Base-by-base conservation (phyloP, 2,329 filamentous ascomycete species). In the Akanthomyces dipterigenus region DNA sequence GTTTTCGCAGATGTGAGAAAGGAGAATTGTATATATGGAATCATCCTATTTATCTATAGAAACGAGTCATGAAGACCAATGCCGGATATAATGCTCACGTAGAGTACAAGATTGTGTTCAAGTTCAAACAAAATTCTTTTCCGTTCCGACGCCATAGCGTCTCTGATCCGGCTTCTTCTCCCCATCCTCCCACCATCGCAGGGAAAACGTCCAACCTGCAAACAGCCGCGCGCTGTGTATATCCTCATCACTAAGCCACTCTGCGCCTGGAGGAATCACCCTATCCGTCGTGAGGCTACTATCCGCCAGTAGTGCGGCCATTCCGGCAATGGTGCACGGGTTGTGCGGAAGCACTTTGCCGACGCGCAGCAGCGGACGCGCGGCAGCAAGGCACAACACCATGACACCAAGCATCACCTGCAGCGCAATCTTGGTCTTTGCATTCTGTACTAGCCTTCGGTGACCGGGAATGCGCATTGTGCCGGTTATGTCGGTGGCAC, bases 401-500 rank as follows among this genome's bases (percentile, higher is more conserved):
- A 72, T 72, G 51, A 69, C 55, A 11, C 65, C 68, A n/a, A 73
- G 58, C 57, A 71, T 66, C 8, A 65, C 65, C 50, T 72, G 70
- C n/a, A 72, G 56, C 1, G 68, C 67, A 42, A 71, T 63, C 54
- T 72, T 73, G 20, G 69, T 66, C 1, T 46, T 61, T 8, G 57
- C 57, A 31, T 70, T 70, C 60, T 71, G 69, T n/a, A 63, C 61
- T 3, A 73, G 45, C 12, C 69, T 61, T 1, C 51, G 54, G 20
- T 56, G 56, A 22, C 61, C 59, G 5, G 50, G 22, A 22, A 60
- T 54, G 36, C 54, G 49, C 26, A 65, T 20, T 1, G 40, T 62
- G 16, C 67, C 67, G 2, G 58, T 62, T 61, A 63, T 63, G 12
- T 63, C 57, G 0, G 64, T 61, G 8, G 61, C 40, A 7, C 60